Base-by-base conservation (phyloP, 2,329 filamentous ascomycete genomes). In the Emmonsiellopsis sp. region DNA sequence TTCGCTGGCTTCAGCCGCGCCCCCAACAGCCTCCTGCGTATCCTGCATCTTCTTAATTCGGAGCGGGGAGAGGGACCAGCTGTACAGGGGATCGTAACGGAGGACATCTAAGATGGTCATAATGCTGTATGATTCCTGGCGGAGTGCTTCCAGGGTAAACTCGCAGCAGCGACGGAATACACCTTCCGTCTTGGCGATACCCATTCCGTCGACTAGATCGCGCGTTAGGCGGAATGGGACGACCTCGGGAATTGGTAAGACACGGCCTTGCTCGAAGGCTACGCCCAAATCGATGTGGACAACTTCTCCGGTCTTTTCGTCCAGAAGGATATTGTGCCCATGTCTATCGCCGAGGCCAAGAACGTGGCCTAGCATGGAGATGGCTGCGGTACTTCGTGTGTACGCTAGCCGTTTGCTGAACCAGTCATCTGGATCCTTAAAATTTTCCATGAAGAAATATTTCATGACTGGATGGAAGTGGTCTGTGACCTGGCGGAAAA, bases 41-140 rank as follows among this genome's bases (percentile, higher is more conserved):
- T 85, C 81, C 63, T 86, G 83, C 78, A 86, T 85, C 52, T 79
- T 77, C 66, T 81, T 83, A 53, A 83, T 79, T 48, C 83, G 78
- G 13, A 84, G 68, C 0, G 83, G 82, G 9, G 88, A 93, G 53
- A 96, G 84, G 37, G 89, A 92, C 93, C 93, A 99, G 56, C 84
- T 93, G 69, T 97, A 95, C 57, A 99, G 74, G 1, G 93, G 94
- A 76, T 99, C 93, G 70, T 96, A 97, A n/a, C 94, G 86, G 55
- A 99, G 76, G 20, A 98, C 94, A 65, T 98, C 94, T 16, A 99
- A 82, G 51, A 98, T 90, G 0, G 93, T 97, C 91, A 96, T 97
- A 73, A 99, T 98, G 44, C 87, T 91, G 67, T 95, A 94, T 10
- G 88, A 88, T 68, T 98, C 93, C 63, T 95, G 87, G n/a, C 93